Evolutionary conservation across 1,284 basidiomycete genomes (phyloP).

Genomic region (Golubevia sp.): DNA sequence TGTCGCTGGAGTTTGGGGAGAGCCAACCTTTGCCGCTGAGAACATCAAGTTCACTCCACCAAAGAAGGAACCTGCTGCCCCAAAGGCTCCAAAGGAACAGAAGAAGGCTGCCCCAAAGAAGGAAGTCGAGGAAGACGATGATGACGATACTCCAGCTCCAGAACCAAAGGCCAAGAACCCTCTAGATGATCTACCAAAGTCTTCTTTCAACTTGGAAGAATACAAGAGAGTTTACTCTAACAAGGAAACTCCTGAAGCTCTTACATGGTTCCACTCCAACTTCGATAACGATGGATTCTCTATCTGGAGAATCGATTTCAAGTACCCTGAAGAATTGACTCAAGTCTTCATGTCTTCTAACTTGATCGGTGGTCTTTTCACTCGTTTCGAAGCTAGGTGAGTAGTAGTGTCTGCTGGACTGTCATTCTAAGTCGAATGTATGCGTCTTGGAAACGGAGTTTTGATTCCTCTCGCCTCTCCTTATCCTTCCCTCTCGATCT

Average conservation of each 20-base stretch:
- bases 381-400: slow-evolving; percentile 78
- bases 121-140: slow-evolving; percentile 71
- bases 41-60: slow-evolving; percentile 75
- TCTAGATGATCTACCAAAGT: slow-evolving; percentile 87
- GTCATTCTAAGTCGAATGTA: background rate
- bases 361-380: slow-evolving; percentile 87
- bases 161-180: slow-evolving; percentile 86
- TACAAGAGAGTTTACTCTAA: slow-evolving; percentile 98
- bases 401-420: background rate
- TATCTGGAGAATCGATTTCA: slow-evolving; percentile 89
- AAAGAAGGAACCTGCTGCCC: slow-evolving; percentile 72
- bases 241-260: slow-evolving; percentile 77
- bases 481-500: slow-evolving; percentile 64
- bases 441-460: too few species aligned
- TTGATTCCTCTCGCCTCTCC: too few species aligned
- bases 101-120: slow-evolving; percentile 66
- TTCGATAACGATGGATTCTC: slow-evolving; percentile 91
- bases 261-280: slow-evolving; percentile 65
- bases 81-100: slow-evolving; percentile 63
- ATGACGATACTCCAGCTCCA: slow-evolving; percentile 67
- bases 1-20: slow-evolving; percentile 62
- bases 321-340: slow-evolving; percentile 94
- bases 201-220: slow-evolving; percentile 90
- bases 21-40: slow-evolving; percentile 73
- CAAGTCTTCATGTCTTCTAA: slow-evolving; percentile 86